Base-by-base conservation (phyloP, 2,329 filamentous ascomycete species). In the Hymenoscyphus fraxineus region DNA sequence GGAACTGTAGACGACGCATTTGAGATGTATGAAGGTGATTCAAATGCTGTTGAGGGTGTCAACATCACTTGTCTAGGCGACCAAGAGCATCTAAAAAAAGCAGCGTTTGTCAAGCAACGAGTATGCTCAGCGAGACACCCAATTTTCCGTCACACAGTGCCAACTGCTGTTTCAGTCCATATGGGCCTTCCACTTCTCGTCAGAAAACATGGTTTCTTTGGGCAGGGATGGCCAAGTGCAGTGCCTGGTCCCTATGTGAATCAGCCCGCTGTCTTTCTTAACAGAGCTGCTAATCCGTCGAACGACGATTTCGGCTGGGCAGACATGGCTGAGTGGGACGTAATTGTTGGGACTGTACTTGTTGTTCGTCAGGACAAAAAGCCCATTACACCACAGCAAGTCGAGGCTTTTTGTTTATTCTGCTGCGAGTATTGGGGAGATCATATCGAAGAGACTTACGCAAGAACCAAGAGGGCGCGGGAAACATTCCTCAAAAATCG, bases 281-380 rank as follows among this genome's bases (percentile, higher is more conserved):
- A 60, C 27, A 6, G 40, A n/a, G 3, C 5, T 15, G 22, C 22
- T 6, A 40, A 51, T 31, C 27, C 12, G 1, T 3, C 6, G 27
- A 6, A 22, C 22, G 10, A 31, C 1, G 5, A 16, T 5, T 60
- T 39, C 7, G 40, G 58, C 7, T 51, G 19, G 1, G 27, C 40
- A 2, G 39, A 60, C 19, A 27, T 22, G 10, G 16, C 16, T 27
- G 13, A 60, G 41, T 60, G 58, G 62, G 40, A 62, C 22, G 31
- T 9, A 10, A 27, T 51, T 10, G 47, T 64, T 39, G 60, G 62
- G 3, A 61, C 58, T 27, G 57, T 63, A 12, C n/a, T 66, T 2
- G 51, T 63, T 10, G 60, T 60, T 15, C 58, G 63, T 12, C 58
- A 64, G 41, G 63, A 66, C 40, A 66, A 57, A 44, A 59, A 47